These are phyloP conservation scores for Suhomyces canberraensis DNA, from an alignment of 805 yeast genomes.

Conservation along the genomic window DNA sequence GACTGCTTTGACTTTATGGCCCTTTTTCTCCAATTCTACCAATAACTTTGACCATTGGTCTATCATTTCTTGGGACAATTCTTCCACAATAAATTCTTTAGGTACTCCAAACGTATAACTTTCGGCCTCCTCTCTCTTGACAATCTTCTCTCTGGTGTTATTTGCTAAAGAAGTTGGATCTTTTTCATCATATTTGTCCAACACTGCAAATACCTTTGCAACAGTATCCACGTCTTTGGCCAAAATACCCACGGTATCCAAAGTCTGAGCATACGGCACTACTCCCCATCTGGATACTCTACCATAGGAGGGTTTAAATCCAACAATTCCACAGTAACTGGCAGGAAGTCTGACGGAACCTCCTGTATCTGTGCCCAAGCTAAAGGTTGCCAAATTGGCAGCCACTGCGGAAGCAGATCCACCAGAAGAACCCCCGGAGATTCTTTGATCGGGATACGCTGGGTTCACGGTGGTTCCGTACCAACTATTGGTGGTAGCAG, in stretches of 20 bases:
- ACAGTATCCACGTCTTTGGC: conserved; percentile 47
- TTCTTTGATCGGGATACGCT: conserved; percentile 21
- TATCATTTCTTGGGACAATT: conserved; percentile 47
- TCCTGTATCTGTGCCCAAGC: conserved; percentile 96
- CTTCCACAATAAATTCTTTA: conserved; percentile 57
- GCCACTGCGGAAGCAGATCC: conserved; percentile 95
- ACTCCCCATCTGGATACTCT: conserved; percentile 90
- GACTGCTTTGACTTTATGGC: conserved; percentile 57
- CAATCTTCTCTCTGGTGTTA: conserved; percentile 28
- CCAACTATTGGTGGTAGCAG: conserved; percentile 53
- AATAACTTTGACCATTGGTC: conserved; percentile 47
- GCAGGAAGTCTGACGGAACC: conserved; percentile 95
- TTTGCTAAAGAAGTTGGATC: conserved; percentile 73
- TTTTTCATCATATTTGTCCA: conserved; percentile 61
- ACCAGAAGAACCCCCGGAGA: conserved; percentile 92
- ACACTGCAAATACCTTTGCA: conserved; percentile 46
- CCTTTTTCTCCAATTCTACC: conserved; percentile 39
- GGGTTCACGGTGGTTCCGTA: conserved; percentile 63
- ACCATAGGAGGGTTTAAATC: conserved; percentile 94
- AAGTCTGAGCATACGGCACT: conserved; percentile 85
- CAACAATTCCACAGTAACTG: conserved; percentile 75
- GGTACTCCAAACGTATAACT: conserved; percentile 62
- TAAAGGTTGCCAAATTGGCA: conserved; percentile 62
- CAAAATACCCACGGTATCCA: conserved; percentile 90
- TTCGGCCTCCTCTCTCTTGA: not conserved